Evolutionary conservation across 2,329 filamentous ascomycete genomes (phyloP).

Genomic region (Alternaria triticina): DNA sequence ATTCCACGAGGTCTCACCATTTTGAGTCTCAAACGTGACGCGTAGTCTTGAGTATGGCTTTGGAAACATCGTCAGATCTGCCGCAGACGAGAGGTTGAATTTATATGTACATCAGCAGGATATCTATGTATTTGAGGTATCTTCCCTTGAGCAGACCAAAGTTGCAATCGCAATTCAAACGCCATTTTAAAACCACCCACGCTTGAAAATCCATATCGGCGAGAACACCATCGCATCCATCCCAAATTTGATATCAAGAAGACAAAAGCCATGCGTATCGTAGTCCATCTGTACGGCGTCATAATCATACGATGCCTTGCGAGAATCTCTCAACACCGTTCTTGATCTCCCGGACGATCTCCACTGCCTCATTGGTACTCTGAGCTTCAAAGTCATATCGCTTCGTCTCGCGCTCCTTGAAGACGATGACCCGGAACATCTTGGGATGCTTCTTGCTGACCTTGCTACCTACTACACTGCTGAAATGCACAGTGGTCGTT

Average conservation of each 20-base stretch:
- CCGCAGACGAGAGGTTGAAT: neutral
- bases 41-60: neutral
- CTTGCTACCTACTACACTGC: constrained; percentile 81
- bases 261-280: neutral
- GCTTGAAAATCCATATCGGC: neutral
- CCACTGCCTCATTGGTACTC: constrained; percentile 72
- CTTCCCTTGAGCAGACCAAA: neutral
- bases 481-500: constrained; percentile 82
- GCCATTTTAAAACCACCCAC: neutral
- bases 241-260: neutral
- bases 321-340: constrained; percentile 74
- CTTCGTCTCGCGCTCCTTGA: constrained; percentile 77
- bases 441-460: constrained; percentile 80
- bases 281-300: neutral
- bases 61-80: neutral
- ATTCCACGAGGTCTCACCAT: neutral
- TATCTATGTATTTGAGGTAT: neutral
- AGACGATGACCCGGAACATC: constrained; percentile 80
- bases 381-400: constrained; percentile 86
- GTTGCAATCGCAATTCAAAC: neutral
- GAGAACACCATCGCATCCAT: neutral
- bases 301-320: constrained; percentile 50
- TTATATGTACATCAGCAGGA: neutral
- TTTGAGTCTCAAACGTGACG: neutral
- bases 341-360: constrained; percentile 80